phyloP scores from a whole-genome alignment of 148 eudicot genomes.

The Beta vulgaris region DNA sequence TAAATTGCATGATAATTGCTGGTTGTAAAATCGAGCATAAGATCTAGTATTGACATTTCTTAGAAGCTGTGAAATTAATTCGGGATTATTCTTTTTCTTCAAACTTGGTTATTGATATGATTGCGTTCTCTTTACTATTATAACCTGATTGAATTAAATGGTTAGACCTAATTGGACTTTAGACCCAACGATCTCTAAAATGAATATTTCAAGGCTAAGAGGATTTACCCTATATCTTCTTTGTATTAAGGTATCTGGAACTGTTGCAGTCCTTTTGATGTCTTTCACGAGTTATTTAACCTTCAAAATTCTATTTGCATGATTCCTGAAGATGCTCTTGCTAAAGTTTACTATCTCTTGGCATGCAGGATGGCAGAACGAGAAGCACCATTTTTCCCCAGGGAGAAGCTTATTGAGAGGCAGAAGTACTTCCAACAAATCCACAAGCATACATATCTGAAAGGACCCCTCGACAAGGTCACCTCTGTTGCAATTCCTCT shows the following conservation, averaged over 20 bases:
- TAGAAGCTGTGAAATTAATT: too few species aligned
- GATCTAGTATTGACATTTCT: too few species aligned
- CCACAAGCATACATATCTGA: slow-evolving; percentile 72
- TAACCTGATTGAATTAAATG: too few species aligned
- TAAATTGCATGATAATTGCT: neutral
- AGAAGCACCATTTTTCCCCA: slow-evolving; percentile 71
- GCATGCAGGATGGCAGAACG: slow-evolving; percentile 55
- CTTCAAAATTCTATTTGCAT: neutral
- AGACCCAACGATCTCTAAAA: neutral
- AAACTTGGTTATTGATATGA: too few species aligned
- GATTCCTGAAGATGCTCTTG: neutral
- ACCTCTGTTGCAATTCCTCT: slow-evolving; percentile 91
- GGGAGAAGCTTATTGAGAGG: slow-evolving; percentile 74
- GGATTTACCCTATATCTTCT: too few species aligned
- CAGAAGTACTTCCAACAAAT: slow-evolving; percentile 67
- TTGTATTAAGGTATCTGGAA: neutral
- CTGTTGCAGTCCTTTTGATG: neutral
- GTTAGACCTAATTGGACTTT: too few species aligned
- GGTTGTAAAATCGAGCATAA: too few species aligned
- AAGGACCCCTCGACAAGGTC: slow-evolving; percentile 74
- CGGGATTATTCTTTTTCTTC: too few species aligned
- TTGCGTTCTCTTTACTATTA: too few species aligned
- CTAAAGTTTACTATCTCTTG: neutral
- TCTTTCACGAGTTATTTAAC: neutral
- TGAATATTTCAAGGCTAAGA: too few species aligned